Conservation (phyloP, 768 basidiomycete species). For the Pulveroboletus sp. region DNA sequence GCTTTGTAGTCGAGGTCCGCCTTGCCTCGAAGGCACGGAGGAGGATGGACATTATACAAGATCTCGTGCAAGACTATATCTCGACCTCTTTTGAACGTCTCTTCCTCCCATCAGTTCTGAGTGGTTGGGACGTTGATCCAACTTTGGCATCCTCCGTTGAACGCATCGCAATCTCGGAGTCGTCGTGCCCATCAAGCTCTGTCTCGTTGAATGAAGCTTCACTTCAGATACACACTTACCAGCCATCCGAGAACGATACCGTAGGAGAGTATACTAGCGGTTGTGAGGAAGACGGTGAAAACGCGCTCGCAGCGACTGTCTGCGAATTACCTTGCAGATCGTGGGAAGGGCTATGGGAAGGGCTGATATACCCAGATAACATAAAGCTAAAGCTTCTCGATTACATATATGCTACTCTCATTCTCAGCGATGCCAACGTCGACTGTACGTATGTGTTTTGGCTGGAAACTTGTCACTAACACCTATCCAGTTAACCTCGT, state of each 20-base stretch:
- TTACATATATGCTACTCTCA: constrained; percentile 90
- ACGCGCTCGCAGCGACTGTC: constrained; percentile 83
- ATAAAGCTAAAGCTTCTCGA: constrained; percentile 87
- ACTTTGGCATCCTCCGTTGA: constrained; percentile 74
- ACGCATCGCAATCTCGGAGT: constrained; percentile 67
- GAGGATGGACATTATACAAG: constrained; percentile 71
- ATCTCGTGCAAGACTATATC: constrained; percentile 54
- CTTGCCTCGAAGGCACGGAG: constrained; percentile 62
- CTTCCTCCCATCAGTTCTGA: constrained; percentile 61
- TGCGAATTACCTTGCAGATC: constrained; percentile 79
- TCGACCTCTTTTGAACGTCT: constrained; percentile 58
- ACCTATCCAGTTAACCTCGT: constrained; percentile 71
- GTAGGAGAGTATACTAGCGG: constrained; percentile 71
- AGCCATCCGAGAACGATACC: constrained; percentile 61
- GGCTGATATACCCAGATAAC: constrained; percentile 76
- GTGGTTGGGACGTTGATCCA: constrained; percentile 76
- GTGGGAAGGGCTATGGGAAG: constrained; percentile 93
- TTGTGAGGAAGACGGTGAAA: constrained; percentile 52
- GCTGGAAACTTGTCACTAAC: constrained; percentile 3
- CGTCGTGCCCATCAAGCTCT: constrained; percentile 52
- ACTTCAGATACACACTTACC: constrained; percentile 86
- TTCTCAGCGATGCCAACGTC: constrained; percentile 86
- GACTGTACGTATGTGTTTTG: constrained; percentile 55
- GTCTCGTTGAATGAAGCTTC: constrained; percentile 52
- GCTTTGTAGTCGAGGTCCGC: constrained; percentile 72